Evolutionary conservation across 1,284 basidiomycete species (phyloP), one percentile per base, ranked within the genome.

Genomic region (Sutorius eximius): DNA sequence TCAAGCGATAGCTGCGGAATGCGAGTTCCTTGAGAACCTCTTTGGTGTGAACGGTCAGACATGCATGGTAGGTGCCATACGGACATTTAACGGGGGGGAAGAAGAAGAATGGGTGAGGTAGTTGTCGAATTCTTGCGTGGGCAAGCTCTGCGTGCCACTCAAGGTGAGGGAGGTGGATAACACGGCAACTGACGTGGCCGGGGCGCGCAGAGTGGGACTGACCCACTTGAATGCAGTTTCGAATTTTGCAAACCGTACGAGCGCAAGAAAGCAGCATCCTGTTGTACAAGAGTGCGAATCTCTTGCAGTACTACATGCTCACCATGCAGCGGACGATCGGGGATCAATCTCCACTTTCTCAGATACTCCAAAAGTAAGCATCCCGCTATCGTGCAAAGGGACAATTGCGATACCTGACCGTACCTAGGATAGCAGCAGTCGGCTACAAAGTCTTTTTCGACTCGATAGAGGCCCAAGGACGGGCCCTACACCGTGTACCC

Each of bases 291-390:
- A 87, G 98, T 50, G 88, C 93, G 42, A 97, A 95, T 63, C 77
- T 98, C n/a, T 74, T 99, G 3, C 91, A 96, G 61, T 99, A 98
- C 69, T 99, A 98, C 71, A 79, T 88, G 67, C 72, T 92, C 20
- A 98, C 94, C 0, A 97, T 99, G 94, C 80, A 85, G 49, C 82
- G 91, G 56, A 98, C 95, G 0, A 88, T 98, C 47, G 95, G 96
- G 1, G 78, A 82, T 12, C 77, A 89, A 8, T 93, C 95, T 0
- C 62, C 89, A 30, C 75, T 98, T 54, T 90, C 88, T 3, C 80
- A 77, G 57, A 89, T 90, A 0, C 75, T 99, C 18, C 78, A 85
- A 62, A 93, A 98, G 91, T 95, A 64, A 55, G 88, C 73, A 30
- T 11, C 2, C 12, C 37, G 46, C 37, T 37, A 27, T 24, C 11